Conservation (phyloP, 495 filamentous ascomycete species). For the Penicillium silybi region DNA sequence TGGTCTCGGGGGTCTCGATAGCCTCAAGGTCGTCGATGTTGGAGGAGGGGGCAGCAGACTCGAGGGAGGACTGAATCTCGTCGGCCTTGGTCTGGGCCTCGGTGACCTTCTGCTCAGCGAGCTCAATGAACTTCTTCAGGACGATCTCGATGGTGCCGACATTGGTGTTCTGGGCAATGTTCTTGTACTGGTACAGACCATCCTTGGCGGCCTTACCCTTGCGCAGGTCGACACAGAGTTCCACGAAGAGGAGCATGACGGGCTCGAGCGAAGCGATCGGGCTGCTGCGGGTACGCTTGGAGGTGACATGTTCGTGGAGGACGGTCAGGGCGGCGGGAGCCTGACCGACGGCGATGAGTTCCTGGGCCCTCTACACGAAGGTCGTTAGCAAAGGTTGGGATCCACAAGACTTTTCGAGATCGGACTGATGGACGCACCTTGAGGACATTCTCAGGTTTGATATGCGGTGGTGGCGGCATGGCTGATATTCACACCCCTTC, state of each 20-base stretch:
- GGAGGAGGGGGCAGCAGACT: slow-evolving; percentile 61
- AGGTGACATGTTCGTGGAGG: slow-evolving; percentile 98
- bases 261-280: slow-evolving; percentile 96
- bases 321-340: slow-evolving; percentile 84
- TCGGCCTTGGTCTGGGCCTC: slow-evolving; percentile 95
- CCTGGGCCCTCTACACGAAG: slow-evolving; percentile 72
- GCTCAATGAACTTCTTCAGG: slow-evolving; percentile 93
- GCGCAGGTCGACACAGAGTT: slow-evolving; percentile 91
- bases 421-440: slow-evolving; percentile 52
- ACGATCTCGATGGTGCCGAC: slow-evolving; percentile 97
- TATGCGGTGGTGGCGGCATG: slow-evolving; percentile 94
- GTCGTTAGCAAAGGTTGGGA: neutral
- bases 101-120: slow-evolving; percentile 93
- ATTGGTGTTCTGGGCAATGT: slow-evolving; percentile 97
- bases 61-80: slow-evolving; percentile 83
- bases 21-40: slow-evolving; percentile 95
- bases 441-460: slow-evolving; percentile 98
- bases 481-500: slow-evolving; percentile 44
- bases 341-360: slow-evolving; percentile 97
- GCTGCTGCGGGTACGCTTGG: slow-evolving; percentile 94
- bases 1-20: slow-evolving; percentile 95
- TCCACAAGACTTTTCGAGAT: neutral
- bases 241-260: slow-evolving; percentile 96
- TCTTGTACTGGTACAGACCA: slow-evolving; percentile 98
- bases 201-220: slow-evolving; percentile 98